These are phyloP conservation scores for Sclerotinia nivalis DNA, from an alignment of 2,329 filamentous ascomycete species.

Conservation along the genomic window DNA sequence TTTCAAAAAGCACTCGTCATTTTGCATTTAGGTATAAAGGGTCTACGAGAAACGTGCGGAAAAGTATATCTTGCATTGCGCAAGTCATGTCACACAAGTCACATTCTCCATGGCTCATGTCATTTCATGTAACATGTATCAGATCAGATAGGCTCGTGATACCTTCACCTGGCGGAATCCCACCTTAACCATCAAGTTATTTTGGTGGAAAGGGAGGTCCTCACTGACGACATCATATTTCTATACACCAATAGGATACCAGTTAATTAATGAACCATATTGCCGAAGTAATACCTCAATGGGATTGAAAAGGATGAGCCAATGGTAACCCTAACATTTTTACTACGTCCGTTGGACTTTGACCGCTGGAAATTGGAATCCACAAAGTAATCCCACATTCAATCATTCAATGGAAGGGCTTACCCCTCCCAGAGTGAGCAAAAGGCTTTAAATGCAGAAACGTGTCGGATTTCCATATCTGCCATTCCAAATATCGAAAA, in stretches of 20 bases:
- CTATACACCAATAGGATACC: neutral
- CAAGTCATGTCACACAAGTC: slow-evolving; percentile 13
- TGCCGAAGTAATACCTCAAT: slow-evolving; percentile 7
- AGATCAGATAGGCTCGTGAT: slow-evolving; percentile 2
- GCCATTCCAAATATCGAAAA: neutral
- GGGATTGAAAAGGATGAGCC: neutral
- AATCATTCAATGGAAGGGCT: neutral
- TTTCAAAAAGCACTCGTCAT: slow-evolving; percentile 5
- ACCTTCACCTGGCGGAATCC: neutral
- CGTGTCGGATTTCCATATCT: slow-evolving; percentile 4
- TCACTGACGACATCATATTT: slow-evolving; percentile 1
- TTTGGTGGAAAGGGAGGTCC: neutral
- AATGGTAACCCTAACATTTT: slow-evolving; percentile 2
- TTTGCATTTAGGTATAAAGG: slow-evolving; percentile 1
- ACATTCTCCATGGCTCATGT: neutral
- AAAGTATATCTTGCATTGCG: slow-evolving; percentile 9
- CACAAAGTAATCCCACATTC: slow-evolving; percentile 2
- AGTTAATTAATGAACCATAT: neutral
- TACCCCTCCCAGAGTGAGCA: neutral
- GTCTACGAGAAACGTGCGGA: slow-evolving; percentile 8
- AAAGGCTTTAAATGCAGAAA: slow-evolving; percentile 3
- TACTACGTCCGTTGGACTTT: neutral
- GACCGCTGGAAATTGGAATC: slow-evolving; percentile 1
- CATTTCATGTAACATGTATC: neutral
- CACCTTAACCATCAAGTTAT: neutral